A percentile compares a stretch with the other conserved stretches of the same genome.
Conservation (phyloP, 176 grass and related monocot species). For the Avena insularis region DNA sequence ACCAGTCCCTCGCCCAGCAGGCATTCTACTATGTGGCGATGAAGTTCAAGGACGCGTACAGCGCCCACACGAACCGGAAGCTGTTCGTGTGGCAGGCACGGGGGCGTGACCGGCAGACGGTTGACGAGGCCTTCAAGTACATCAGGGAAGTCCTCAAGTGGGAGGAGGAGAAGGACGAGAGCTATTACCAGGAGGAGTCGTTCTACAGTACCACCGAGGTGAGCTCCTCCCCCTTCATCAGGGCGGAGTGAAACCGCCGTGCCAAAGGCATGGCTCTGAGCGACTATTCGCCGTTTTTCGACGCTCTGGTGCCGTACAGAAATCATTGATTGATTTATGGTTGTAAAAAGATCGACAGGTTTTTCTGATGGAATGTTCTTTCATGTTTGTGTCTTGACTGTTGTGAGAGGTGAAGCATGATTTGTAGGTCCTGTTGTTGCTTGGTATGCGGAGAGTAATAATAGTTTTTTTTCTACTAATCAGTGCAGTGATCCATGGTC, state of each 20-base stretch:
- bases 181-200: slow-evolving; percentile 69
- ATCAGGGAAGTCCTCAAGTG: slow-evolving; percentile 83
- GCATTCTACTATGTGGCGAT: slow-evolving; percentile 82
- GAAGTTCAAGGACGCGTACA: slow-evolving; percentile 93
- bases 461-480: neutral
- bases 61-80: slow-evolving; percentile 58
- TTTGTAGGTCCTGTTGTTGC: neutral
- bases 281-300: neutral
- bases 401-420: slow-evolving; percentile 11
- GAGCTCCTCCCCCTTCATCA: slow-evolving; percentile 81
- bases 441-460: neutral
- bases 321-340: slow-evolving; percentile 17
- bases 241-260: slow-evolving; percentile 53
- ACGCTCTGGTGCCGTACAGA: slow-evolving; percentile 4
- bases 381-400: neutral
- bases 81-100: slow-evolving; percentile 89
- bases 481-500: neutral
- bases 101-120: slow-evolving; percentile 59
- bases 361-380: neutral
- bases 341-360: slow-evolving; percentile 33
- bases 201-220: slow-evolving; percentile 94
- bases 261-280: neutral
- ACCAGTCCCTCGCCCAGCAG: slow-evolving; percentile 80
- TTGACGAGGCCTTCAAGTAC: slow-evolving; percentile 88
- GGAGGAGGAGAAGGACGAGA: slow-evolving; percentile 84